Evolutionary conservation across 2,329 filamentous ascomycete genomes (phyloP), one percentile per base, ranked within the genome.

Genomic region (Aspergillus tanneri): DNA sequence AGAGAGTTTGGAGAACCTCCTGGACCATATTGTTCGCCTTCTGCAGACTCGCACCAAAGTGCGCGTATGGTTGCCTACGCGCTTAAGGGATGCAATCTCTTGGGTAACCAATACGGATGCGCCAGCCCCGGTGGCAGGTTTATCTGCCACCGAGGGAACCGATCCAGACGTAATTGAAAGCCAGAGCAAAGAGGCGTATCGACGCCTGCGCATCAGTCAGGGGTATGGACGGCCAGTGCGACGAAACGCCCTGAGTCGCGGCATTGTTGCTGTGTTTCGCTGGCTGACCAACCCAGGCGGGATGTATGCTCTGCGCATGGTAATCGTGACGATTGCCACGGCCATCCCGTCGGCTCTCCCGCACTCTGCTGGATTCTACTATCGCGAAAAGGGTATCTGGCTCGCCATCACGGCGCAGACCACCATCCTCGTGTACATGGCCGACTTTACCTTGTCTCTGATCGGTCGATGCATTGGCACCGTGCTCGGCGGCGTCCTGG

Each of bases 301-400:
- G 0, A 65, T 77, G 56, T 78, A 72, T 46, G 75, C 74, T 0
- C 45, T 79, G 8, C 72, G 77, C 2, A 71, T 78, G 64, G 74
- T 79, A 0, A 52, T 72, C 5, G 72, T 77, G 0, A 78, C 77
- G 0, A 61, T 79, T 9, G 75, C 71, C 0, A 60, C 70, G 0
- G 59, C 63, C 0, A 71, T 80, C 4, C 72, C 76, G 0, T 68
- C 72, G 0, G 65, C 67, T 0, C 63, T 80, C 3, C 72, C 74
- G 0, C 57, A 61, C 21, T 69, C 68, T 1, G 71, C 77, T 0
- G 76, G 73, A 1, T 80, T 80, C 55, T 79, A 72, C 52, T 79
- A 77, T 41, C 69, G 76, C 2, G 71, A 79, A 47, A 78, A 77
- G 55, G 76, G 77, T 0, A 63, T 80, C 0, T 80, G 77, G 77